Evolutionary conservation across 202 grass and related monocot genomes (phyloP), one percentile per base, ranked within the genome.

Genomic region (Saccharum hybrid): DNA sequence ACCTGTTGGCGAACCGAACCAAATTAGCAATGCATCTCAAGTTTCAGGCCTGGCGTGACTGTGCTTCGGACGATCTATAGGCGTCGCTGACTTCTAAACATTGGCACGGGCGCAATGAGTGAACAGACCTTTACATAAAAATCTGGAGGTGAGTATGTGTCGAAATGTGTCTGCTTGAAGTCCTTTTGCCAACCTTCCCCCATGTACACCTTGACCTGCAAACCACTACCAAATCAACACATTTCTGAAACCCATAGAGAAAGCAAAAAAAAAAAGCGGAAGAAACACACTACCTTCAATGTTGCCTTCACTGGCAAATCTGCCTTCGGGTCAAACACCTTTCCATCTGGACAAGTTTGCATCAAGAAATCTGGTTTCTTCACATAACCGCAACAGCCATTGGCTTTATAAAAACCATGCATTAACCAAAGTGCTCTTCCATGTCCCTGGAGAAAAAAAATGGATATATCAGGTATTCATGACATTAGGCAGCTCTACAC

Each of bases 401-500:
- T 98, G 49, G 95, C 92, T 87, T 88, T 93, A 71, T 88, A 98
- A 71, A 94, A 98, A 18, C 95, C 92, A 71, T 88, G 87, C 95
- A 98, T 98, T 64, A 98, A 83, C 95, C 95, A 98, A 82, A 98
- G 90, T 66, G 92, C 86, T 84, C 95, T 93, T 72, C 95, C 95
- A 79, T 98, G 72, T 77, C 95, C 92, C 95, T 98, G 83, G 40
- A 78, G 21, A 43, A 73, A 31, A 48, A 45, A 65, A 26, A 40
- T 7, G 19, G 33, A 54, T 31, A 75, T 22, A 22, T 15, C 37
- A 72, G 10, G 4, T 54, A 49, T 33, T 74, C 49, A 40, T 86
- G 36, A 54, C 42, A 51, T 60, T 30, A 68, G 62, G 37, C 23
- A 76, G 71, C 49, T n/a, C 62, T 56, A 23, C 71, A 85, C 21